Percentiles rank a stretch among this genome's conserved stretches.
Conservation (phyloP, 257 asterid genomes). For the Prunella vulgaris region DNA sequence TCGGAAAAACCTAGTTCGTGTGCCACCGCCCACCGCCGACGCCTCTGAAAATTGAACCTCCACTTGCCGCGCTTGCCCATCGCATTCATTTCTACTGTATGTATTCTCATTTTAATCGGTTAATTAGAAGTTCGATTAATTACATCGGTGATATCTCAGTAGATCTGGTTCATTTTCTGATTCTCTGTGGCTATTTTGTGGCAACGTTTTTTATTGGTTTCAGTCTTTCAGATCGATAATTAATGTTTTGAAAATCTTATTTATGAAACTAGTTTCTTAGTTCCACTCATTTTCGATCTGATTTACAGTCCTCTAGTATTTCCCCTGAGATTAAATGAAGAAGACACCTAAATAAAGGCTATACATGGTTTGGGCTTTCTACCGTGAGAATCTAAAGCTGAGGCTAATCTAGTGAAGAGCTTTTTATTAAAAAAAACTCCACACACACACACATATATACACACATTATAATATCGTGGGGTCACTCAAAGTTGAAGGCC, state of each 20-base stretch:
- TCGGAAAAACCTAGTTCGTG: too few species aligned
- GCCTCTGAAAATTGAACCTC: too few species aligned
- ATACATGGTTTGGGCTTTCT: neutral
- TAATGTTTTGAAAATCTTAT: neutral
- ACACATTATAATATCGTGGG: neutral
- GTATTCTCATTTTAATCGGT: too few species aligned
- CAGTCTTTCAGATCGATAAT: slow-evolving; percentile 10
- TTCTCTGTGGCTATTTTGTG: neutral
- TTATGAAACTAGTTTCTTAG: neutral
- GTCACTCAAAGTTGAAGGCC: neutral
- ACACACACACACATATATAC: too few species aligned
- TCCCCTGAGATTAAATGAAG: neutral
- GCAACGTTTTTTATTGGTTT: neutral
- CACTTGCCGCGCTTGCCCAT: too few species aligned
- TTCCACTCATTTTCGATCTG: neutral
- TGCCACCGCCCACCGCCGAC: too few species aligned
- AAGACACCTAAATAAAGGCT: too few species aligned
- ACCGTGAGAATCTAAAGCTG: neutral
- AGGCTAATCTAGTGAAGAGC: neutral
- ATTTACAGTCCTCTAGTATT: neutral
- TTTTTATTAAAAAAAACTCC: neutral
- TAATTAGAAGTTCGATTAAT: too few species aligned
- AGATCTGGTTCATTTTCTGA: neutral
- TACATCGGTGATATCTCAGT: too few species aligned
- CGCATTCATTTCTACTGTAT: too few species aligned